A percentile compares a stretch with the other conserved stretches of the same genome.
Evolutionary conservation across 768 basidiomycete species (phyloP).

Genomic region (Suillus ampliporus): DNA sequence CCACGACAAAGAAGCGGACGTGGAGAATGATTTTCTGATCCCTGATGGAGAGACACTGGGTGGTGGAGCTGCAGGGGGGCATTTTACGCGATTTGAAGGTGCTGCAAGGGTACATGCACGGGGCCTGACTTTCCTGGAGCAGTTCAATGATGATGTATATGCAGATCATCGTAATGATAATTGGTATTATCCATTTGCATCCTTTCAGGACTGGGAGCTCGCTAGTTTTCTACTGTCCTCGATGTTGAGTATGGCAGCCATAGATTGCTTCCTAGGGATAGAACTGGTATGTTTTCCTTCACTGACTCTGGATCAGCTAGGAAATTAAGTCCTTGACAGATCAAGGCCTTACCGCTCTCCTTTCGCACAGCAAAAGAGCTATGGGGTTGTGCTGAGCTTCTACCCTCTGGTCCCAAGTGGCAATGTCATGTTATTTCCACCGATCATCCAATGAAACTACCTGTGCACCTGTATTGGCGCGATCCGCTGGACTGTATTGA

Average conservation of each 20-base stretch:
- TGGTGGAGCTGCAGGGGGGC: background rate
- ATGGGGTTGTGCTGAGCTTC: constrained; percentile 28
- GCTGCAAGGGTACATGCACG: background rate
- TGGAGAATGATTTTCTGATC: background rate
- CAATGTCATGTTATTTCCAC: constrained; percentile 18
- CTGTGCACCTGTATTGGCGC: background rate
- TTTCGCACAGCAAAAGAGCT: constrained; percentile 36
- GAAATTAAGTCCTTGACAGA: background rate
- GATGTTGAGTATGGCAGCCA: constrained; percentile 35
- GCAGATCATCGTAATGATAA: background rate
- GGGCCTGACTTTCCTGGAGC: constrained; percentile 1
- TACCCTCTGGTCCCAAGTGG: constrained; percentile 35
- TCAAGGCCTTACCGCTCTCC: constrained; percentile 17
- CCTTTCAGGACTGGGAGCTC: constrained; percentile 37
- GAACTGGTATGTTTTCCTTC: constrained; percentile 25
- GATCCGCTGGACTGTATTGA: constrained; percentile 31
- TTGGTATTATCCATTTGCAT: constrained; percentile 40
- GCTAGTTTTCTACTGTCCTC: constrained; percentile 34
- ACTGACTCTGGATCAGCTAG: background rate
- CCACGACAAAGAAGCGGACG: background rate
- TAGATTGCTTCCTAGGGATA: constrained; percentile 34
- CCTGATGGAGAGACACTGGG: background rate
- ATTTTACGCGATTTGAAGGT: background rate
- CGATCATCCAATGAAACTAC: constrained; percentile 23
- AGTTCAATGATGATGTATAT: constrained; percentile 6